A percentile compares a stretch with the other conserved stretches of the same genome.
phyloP scores from a whole-genome alignment of 495 filamentous ascomycete species.

The Penicillium canescens region DNA sequence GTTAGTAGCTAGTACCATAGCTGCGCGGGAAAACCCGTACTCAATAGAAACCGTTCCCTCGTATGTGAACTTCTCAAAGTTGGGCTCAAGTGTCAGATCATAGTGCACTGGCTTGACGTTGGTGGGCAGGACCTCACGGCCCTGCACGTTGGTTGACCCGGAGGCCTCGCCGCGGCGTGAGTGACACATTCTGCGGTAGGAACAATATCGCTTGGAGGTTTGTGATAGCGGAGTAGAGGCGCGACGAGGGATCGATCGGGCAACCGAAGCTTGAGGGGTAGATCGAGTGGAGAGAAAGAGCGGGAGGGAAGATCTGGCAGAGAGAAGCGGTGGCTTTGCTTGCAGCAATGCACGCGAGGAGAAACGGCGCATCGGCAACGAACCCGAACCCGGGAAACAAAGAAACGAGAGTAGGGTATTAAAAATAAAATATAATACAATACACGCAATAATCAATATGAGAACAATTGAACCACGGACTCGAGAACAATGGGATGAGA shows the following conservation, averaged over 20 bases:
- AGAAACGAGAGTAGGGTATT: conserved; percentile 6
- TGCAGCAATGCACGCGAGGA: conserved; percentile 41
- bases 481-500: conserved; percentile 17
- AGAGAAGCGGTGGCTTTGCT: conserved; percentile 45
- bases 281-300: conserved; percentile 30
- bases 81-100: conserved; percentile 65
- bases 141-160: conserved; percentile 53
- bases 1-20: conserved; percentile 4
- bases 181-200: conserved; percentile 52
- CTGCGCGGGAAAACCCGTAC: conserved; percentile 33
- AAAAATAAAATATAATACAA: conserved; percentile 16
- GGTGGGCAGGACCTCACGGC: conserved; percentile 65
- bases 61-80: conserved; percentile 64
- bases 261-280: conserved; percentile 22
- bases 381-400: conserved; percentile 12
- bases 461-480: conserved; percentile 13
- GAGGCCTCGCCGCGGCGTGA: conserved; percentile 41
- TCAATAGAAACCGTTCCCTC: conserved; percentile 64
- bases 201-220: conserved; percentile 46
- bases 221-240: conserved; percentile 34
- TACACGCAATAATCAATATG: conserved; percentile 12
- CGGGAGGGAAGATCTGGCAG: conserved; percentile 34
- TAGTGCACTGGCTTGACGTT: conserved; percentile 70
- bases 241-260: conserved; percentile 19
- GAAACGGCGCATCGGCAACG: conserved; percentile 39